Evolutionary conservation across 2,329 filamentous ascomycete species (phyloP).

Genomic region (Fusarium chlamydosporum): DNA sequence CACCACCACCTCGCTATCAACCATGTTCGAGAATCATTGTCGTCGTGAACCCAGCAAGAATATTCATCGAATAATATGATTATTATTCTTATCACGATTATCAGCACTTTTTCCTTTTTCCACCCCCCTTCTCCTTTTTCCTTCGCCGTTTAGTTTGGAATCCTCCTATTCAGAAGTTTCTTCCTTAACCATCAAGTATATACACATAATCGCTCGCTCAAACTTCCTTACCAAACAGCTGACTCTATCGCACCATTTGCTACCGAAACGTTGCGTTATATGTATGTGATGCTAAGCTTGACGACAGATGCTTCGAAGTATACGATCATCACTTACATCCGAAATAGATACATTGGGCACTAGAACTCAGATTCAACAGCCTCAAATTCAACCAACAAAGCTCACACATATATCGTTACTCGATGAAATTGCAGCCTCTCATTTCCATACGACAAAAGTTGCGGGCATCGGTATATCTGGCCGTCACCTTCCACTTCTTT

Average conservation of each 20-base stretch:
- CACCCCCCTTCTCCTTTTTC: neutral
- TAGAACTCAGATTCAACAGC: conserved; percentile 35
- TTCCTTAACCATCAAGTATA: neutral
- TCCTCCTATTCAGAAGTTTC: neutral
- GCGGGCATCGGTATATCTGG: conserved; percentile 66
- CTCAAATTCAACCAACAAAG: conserved; percentile 47
- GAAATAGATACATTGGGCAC: conserved; percentile 30
- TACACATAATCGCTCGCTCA: neutral
- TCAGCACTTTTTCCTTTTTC: too few relatives aligned
- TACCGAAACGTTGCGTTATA: neutral
- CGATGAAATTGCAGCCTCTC: conserved; percentile 61
- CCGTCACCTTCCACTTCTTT: conserved; percentile 68
- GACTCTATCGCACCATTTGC: neutral
- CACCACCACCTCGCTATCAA: conserved; percentile 38
- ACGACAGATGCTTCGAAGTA: conserved; percentile 45
- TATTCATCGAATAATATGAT: neutral
- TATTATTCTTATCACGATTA: neutral
- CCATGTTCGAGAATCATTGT: neutral
- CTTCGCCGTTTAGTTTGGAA: neutral
- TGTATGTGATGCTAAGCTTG: neutral
- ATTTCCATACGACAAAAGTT: conserved; percentile 64
- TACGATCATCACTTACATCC: conserved; percentile 49
- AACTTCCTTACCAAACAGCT: neutral
- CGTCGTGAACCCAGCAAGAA: neutral
- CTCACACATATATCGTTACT: conserved; percentile 61